Evolutionary conservation across 2,329 filamentous ascomycete species (phyloP), one percentile per base, ranked within the genome.

Genomic region (Paecilomyces niveus): DNA sequence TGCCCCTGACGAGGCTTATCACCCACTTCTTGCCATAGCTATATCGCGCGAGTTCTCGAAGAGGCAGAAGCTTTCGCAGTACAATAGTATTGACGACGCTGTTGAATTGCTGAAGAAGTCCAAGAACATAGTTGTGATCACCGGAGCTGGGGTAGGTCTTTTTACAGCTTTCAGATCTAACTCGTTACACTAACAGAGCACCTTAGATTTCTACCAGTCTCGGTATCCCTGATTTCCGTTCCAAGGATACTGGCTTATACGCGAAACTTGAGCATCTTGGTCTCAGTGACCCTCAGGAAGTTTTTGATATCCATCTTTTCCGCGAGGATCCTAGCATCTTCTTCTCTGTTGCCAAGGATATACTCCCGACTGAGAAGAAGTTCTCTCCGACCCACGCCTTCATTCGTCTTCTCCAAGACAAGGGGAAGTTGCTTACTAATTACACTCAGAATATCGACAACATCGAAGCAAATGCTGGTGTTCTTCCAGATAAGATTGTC

Each of bases 381-480:
- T 96, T 86, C 78, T 92, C 93, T 0, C 92, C 93, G 0, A 97
- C 94, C 0, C 94, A 99, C 79, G 87, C 89, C 56, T 99, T 99
- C 77, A 95, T 99, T 69, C 85, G 87, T 33, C 82, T 97, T 66
- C 83, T 99, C 35, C 90, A 99, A 74, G 83, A 93, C 65, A 89
- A 92, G 73, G 86, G 85, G 64, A 96, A 96, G 74, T 83, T 99
- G 6, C 83, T 97, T 60, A 97, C 92, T 50, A 97, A 97, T 76
- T 99, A 97, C 78, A 96, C 94, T 0, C 94, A 99, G 72, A 99
- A 99, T 74, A 97, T 99, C 69, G 94, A 99, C 79, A 97, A 97
- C 67, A 86, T 97, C 55, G 93, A 99, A 74, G 84, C 87, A 61
- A 87, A 89, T 68, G 93, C 93, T 0, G 94, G 94, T 22, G 90